Conservation (phyloP, 768 basidiomycete genomes). For the Russula emetica region DNA sequence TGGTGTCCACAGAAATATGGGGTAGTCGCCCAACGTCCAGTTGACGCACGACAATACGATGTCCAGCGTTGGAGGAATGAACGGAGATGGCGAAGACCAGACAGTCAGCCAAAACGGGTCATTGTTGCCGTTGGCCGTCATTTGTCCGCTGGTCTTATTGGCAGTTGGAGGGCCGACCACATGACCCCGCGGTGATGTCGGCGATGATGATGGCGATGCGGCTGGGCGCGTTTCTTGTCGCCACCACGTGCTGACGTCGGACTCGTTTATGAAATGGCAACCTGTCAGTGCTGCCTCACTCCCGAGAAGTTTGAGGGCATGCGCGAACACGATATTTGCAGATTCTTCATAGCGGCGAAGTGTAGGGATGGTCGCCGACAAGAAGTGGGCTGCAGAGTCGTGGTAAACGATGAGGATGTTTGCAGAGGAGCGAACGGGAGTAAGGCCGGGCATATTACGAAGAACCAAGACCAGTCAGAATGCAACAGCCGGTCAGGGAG, state of each 20-base stretch:
- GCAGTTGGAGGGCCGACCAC: neutral
- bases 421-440: constrained; percentile 28
- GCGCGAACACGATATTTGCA: constrained; percentile 50
- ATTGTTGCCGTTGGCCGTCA: neutral
- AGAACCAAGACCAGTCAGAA: neutral
- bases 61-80: constrained; percentile 36
- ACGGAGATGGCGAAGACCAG: constrained; percentile 39
- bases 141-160: neutral
- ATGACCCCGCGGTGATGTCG: constrained; percentile 28
- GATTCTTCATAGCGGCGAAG: constrained; percentile 45
- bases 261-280: constrained; percentile 36
- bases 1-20: constrained; percentile 50
- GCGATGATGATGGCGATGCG: neutral
- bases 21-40: constrained; percentile 45
- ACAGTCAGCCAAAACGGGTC: constrained; percentile 49
- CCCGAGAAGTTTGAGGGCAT: constrained; percentile 43
- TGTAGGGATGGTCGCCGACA: constrained; percentile 40
- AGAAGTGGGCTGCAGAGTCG: constrained; percentile 39
- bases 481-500: neutral
- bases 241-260: constrained; percentile 34
- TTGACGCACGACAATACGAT: constrained; percentile 47
- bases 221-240: constrained; percentile 26
- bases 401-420: constrained; percentile 39
- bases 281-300: constrained; percentile 39
- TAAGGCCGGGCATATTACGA: constrained; percentile 36